phyloP scores from a whole-genome alignment of 129 eudicot species.

The Glebionis coronaria region DNA sequence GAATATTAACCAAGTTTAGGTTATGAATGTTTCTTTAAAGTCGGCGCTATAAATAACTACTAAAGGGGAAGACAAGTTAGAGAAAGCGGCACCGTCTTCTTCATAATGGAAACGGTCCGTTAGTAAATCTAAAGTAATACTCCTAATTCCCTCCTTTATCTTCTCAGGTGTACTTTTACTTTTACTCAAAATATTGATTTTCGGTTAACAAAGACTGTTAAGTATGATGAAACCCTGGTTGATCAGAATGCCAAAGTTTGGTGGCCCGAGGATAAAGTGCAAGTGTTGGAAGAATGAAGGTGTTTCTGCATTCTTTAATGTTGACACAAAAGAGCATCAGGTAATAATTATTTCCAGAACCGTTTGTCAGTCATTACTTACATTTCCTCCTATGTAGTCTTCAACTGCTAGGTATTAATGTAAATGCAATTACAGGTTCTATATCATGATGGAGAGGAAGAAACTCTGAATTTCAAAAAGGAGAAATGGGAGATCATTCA shows the following conservation, averaged over 20 bases:
- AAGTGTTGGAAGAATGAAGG: constrained; percentile 34
- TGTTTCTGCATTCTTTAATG: constrained; percentile 45
- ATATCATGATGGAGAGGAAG: constrained; percentile 68
- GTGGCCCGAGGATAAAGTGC: constrained; percentile 63
- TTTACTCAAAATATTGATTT: background rate
- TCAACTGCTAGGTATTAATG: constrained; percentile 5
- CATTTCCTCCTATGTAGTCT: background rate
- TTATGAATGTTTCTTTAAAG: constrained; percentile 39
- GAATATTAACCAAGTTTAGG: constrained; percentile 40
- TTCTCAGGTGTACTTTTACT: constrained; percentile 5
- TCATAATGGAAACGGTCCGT: constrained; percentile 61
- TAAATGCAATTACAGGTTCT: constrained; percentile 38
- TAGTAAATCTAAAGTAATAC: constrained; percentile 46
- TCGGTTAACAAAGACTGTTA: constrained; percentile 16
- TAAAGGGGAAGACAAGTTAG: constrained; percentile 38
- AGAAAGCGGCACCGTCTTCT: constrained; percentile 34
- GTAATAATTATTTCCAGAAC: constrained; percentile 26
- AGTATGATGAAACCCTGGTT: constrained; percentile 52
- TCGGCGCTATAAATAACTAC: constrained; percentile 45
- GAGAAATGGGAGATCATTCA: constrained; percentile 59
- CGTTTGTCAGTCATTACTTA: background rate
- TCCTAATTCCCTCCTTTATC: background rate
- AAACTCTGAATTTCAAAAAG: constrained; percentile 36
- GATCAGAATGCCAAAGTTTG: constrained; percentile 71
- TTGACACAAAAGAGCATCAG: constrained; percentile 54